Evolutionary conservation across 1,284 basidiomycete genomes (phyloP).

Genomic region (Coniophora puteana): DNA sequence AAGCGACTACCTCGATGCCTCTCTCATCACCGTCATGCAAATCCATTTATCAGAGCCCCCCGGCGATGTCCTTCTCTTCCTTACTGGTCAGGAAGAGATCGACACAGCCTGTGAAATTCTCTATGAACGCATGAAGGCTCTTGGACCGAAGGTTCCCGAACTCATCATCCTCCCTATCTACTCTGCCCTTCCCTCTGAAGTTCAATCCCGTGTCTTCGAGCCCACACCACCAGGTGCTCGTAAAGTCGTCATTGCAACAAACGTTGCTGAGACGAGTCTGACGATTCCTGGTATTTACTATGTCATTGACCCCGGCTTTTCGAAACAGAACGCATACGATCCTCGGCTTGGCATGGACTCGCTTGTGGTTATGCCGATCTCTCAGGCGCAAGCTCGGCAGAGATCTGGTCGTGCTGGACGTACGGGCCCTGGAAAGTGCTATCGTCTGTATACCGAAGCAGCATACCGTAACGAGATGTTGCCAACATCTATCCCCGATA

Average conservation of each 20-base stretch:
- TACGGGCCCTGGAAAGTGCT: conserved; percentile 98
- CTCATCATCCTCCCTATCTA: conserved; percentile 97
- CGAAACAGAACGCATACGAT: conserved; percentile 99
- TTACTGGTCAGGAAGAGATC: conserved; percentile 99
- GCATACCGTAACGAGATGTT: conserved; percentile 99
- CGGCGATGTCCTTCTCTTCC: conserved; percentile 94
- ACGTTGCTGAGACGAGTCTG: conserved; percentile 97
- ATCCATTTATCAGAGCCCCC: conserved; percentile 98
- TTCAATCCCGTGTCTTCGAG: conserved; percentile 97
- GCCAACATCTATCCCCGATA: conserved; percentile 96
- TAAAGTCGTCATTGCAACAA: conserved; percentile 98
- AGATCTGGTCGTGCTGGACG: conserved; percentile 94
- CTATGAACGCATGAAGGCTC: conserved; percentile 96
- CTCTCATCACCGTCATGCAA: conserved; percentile 98
- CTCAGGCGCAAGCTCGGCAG: conserved; percentile 96
- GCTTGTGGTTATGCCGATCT: conserved; percentile 98
- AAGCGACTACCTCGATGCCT: conserved; percentile 96
- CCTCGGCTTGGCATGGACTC: conserved; percentile 98
- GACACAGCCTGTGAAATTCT: conserved; percentile 97
- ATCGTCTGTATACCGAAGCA: conserved; percentile 96
- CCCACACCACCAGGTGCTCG: conserved; percentile 95
- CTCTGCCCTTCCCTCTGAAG: conserved; percentile 95
- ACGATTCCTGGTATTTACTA: conserved; percentile 99
- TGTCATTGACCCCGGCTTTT: conserved; percentile 97
- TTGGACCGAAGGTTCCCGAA: conserved; percentile 96